Percentiles rank a stretch among this genome's conserved stretches.
Evolutionary conservation across 1,284 basidiomycete species (phyloP).

Genomic region (Rhodofomes roseus): DNA sequence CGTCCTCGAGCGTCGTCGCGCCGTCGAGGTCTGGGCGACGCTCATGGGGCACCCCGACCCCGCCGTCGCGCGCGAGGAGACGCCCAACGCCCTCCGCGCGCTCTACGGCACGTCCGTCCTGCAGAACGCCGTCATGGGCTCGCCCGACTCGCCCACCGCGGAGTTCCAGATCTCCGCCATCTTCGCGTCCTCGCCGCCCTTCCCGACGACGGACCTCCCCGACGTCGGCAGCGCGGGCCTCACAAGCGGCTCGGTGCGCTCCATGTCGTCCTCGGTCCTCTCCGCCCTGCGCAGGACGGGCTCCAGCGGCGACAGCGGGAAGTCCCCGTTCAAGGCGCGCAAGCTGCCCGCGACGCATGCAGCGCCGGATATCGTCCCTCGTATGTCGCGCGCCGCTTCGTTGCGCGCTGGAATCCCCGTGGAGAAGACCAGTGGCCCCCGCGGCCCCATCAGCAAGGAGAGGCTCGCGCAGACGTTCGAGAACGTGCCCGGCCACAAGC

Average conservation of each 20-base stretch:
- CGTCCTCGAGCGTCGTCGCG: conserved; percentile 73
- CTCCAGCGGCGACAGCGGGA: conserved; percentile 39
- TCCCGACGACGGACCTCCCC: conserved; percentile 64
- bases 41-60: conserved; percentile 69
- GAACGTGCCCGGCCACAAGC: conserved; percentile 77
- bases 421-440: conserved; percentile 32
- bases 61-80: conserved; percentile 44
- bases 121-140: conserved; percentile 70
- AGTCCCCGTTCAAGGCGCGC: conserved; percentile 66
- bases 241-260: conserved; percentile 40
- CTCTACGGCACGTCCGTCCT: conserved; percentile 50
- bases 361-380: conserved; percentile 69
- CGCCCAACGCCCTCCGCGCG: conserved; percentile 65
- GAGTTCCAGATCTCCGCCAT: conserved; percentile 73
- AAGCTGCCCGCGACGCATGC: conserved; percentile 56
- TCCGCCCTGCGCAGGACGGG: conserved; percentile 39
- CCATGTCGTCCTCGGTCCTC: conserved; percentile 43
- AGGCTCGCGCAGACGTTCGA: conserved; percentile 59
- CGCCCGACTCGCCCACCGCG: conserved; percentile 56
- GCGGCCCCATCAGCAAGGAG: conserved; percentile 54
- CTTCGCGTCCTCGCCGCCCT: conserved; percentile 76
- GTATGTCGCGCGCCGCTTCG: conserved; percentile 73
- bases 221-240: conserved; percentile 34
- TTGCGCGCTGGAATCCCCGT: conserved; percentile 56
- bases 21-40: conserved; percentile 71